Evolutionary conservation across 805 yeast species (phyloP).

Genomic region (Teunomyces atbi): DNA sequence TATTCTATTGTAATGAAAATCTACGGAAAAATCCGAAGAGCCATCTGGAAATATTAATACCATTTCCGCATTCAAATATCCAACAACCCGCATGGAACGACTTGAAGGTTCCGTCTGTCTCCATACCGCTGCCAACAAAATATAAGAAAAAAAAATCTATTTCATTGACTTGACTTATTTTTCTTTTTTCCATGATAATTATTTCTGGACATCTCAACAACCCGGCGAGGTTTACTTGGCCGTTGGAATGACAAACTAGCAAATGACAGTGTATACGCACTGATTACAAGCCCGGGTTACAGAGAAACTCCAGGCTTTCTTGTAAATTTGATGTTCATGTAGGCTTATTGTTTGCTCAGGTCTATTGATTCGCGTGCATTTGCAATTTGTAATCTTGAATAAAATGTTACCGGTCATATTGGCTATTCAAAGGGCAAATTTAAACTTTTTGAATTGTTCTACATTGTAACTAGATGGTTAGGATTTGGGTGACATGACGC

Average conservation of each 20-base stretch:
- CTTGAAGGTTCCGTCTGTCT: background rate
- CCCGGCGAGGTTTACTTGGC: background rate
- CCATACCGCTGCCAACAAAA: background rate
- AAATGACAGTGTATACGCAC: background rate
- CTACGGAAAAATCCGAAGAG: background rate
- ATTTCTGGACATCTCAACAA: background rate
- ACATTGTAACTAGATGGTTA: background rate
- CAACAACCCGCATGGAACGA: background rate
- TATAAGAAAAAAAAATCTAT: background rate
- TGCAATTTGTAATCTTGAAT: background rate
- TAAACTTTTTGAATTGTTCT: constrained; percentile 2
- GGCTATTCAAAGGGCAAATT: background rate
- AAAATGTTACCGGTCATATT: background rate
- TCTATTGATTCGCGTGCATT: background rate
- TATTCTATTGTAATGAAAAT: background rate
- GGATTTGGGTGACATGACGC: background rate
- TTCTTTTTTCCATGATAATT: background rate
- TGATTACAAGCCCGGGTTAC: constrained; percentile 2
- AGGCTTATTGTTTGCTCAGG: background rate
- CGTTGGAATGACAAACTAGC: background rate
- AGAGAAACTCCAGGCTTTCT: background rate
- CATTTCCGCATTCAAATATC: background rate
- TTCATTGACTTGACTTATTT: background rate
- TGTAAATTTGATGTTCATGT: background rate
- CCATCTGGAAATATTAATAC: background rate